Percentiles rank a stretch among this genome's conserved stretches.
These are phyloP conservation scores for Quercus wislizeni DNA, from an alignment of 306 rosid species.

Conservation along the genomic window DNA sequence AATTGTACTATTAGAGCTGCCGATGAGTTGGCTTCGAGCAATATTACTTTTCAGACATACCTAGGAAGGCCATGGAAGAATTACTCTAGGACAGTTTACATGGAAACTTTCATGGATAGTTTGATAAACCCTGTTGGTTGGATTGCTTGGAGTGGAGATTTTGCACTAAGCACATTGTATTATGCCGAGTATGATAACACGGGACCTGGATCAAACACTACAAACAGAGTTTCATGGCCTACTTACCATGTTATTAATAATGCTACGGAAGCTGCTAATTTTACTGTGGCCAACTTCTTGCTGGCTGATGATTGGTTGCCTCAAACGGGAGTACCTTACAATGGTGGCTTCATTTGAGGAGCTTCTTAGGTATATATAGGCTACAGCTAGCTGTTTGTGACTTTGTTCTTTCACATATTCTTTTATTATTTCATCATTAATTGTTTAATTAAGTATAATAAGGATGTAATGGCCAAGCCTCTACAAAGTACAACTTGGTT, in stretches of 20 bases:
- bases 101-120: slow-evolving; percentile 50
- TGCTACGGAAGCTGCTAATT: slow-evolving; percentile 53
- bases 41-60: slow-evolving; percentile 39
- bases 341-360: slow-evolving; percentile 31
- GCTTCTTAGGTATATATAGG: neutral
- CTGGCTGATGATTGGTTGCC: slow-evolving; percentile 56
- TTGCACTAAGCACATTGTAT: slow-evolving; percentile 53
- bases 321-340: slow-evolving; percentile 61
- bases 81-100: slow-evolving; percentile 56
- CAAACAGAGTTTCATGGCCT: slow-evolving; percentile 48
- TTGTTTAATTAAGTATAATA: neutral
- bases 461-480: neutral
- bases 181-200: slow-evolving; percentile 65
- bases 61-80: slow-evolving; percentile 84
- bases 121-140: slow-evolving; percentile 56
- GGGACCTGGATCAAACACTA: slow-evolving; percentile 59
- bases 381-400: neutral
- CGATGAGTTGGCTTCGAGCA: slow-evolving; percentile 37
- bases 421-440: neutral
- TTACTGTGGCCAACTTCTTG: slow-evolving; percentile 55
- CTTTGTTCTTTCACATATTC: neutral
- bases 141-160: slow-evolving; percentile 61
- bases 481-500: neutral
- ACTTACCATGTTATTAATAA: slow-evolving; percentile 57
- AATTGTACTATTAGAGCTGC: slow-evolving; percentile 47